phyloP scores from a whole-genome alignment of 495 filamentous ascomycete species.

The Friedmanniomyces endolithicus region DNA sequence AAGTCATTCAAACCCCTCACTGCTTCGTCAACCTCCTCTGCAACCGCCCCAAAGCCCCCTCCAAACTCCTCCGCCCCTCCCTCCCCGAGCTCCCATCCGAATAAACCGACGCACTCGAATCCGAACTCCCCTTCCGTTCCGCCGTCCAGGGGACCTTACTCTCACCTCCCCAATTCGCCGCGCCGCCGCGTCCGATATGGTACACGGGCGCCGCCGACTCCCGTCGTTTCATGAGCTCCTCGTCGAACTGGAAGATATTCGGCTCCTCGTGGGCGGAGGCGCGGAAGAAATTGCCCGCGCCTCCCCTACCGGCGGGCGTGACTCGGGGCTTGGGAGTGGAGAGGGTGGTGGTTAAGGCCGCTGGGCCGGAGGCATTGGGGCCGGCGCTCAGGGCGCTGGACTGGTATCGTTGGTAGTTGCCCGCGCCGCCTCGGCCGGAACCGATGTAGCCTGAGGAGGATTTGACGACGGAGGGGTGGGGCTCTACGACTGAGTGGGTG shows the following conservation, averaged over 20 bases:
- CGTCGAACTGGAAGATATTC: slow-evolving; percentile 78
- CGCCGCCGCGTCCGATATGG: slow-evolving; percentile 80
- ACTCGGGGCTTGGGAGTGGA: slow-evolving; percentile 9
- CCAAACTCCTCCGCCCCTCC: slow-evolving; percentile 9
- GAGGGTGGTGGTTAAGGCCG: slow-evolving; percentile 34
- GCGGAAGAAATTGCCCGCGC: slow-evolving; percentile 74
- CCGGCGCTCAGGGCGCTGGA: slow-evolving; percentile 46
- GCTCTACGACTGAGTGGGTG: slow-evolving; percentile 61
- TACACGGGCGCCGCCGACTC: slow-evolving; percentile 50
- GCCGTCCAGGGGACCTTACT: slow-evolving; percentile 1
- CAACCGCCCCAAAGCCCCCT: slow-evolving; percentile 15
- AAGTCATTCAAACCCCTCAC: neutral
- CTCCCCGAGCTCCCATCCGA: slow-evolving; percentile 9
- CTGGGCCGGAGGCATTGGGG: slow-evolving; percentile 42
- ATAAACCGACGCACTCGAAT: slow-evolving; percentile 1
- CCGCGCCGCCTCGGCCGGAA: slow-evolving; percentile 76
- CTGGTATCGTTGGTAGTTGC: slow-evolving; percentile 64
- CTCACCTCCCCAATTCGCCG: slow-evolving; percentile 59
- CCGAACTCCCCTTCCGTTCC: neutral
- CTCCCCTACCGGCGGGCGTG: slow-evolving; percentile 58
- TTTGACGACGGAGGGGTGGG: slow-evolving; percentile 58
- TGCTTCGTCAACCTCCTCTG: slow-evolving; percentile 8
- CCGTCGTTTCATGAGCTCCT: slow-evolving; percentile 65
- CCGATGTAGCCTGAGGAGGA: slow-evolving; percentile 45
- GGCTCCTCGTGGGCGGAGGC: slow-evolving; percentile 42